Conservation (phyloP, 371 early-diverging fungal genomes). For the Mucor plumbeus region DNA sequence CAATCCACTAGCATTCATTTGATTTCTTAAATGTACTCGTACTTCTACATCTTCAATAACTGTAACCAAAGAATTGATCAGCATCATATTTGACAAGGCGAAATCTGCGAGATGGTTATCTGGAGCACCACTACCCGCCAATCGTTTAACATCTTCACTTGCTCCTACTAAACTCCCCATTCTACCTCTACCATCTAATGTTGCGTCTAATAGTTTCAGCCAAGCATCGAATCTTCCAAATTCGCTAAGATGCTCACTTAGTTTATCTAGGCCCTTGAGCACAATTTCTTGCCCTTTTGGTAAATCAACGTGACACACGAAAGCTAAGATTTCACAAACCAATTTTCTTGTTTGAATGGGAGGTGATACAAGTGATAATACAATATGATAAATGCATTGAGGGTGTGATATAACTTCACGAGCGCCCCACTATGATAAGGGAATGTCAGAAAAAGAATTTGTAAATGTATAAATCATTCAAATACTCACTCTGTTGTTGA, state of each 20-base stretch:
- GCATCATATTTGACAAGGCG: slow-evolving; percentile 80
- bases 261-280: slow-evolving; percentile 72
- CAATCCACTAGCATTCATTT: slow-evolving; percentile 77
- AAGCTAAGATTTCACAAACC: slow-evolving; percentile 83
- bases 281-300: slow-evolving; percentile 82
- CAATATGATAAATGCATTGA: slow-evolving; percentile 73
- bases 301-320: slow-evolving; percentile 81
- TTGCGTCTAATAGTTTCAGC: slow-evolving; percentile 76
- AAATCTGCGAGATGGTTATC: slow-evolving; percentile 85
- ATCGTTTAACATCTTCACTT: slow-evolving; percentile 73
- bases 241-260: slow-evolving; percentile 62
- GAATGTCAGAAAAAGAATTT: neutral
- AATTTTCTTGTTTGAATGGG: slow-evolving; percentile 78
- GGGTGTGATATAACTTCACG: slow-evolving; percentile 79
- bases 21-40: slow-evolving; percentile 78
- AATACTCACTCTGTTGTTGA: slow-evolving; percentile 67
- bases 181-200: slow-evolving; percentile 81
- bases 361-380: slow-evolving; percentile 79
- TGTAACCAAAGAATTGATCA: slow-evolving; percentile 81
- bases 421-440: slow-evolving; percentile 70
- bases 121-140: slow-evolving; percentile 59
- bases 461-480: neutral
- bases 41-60: slow-evolving; percentile 81
- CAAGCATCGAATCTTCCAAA: slow-evolving; percentile 81
- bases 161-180: slow-evolving; percentile 85